These are phyloP conservation scores for Polyplosphaeria fusca DNA, from an alignment of 495 filamentous ascomycete species.

Conservation along the genomic window DNA sequence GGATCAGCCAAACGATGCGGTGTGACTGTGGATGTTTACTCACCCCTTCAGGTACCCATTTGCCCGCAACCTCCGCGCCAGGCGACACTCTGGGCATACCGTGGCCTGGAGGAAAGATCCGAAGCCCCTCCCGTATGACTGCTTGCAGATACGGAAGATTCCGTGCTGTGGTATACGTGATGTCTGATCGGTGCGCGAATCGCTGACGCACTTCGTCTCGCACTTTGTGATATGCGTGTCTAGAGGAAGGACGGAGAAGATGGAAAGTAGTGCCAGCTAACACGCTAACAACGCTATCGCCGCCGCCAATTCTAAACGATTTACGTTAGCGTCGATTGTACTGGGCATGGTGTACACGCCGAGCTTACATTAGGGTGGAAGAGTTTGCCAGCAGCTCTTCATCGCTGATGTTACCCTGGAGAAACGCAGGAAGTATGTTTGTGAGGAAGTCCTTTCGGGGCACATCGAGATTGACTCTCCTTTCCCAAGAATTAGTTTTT, in stretches of 20 bases:
- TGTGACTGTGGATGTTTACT: too few relatives aligned
- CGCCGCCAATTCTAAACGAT: slow-evolving; percentile 28
- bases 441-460: slow-evolving; percentile 7
- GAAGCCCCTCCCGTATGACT: slow-evolving; percentile 32
- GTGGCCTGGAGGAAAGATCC: slow-evolving; percentile 38
- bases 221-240: not conserved
- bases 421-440: not conserved
- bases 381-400: slow-evolving; percentile 15
- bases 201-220: not conserved
- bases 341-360: not conserved
- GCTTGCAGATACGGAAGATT: slow-evolving; percentile 34
- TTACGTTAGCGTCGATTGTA: slow-evolving; percentile 1
- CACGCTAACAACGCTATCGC: slow-evolving; percentile 33
- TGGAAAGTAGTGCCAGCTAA: slow-evolving; percentile 28
- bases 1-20: too few relatives aligned
- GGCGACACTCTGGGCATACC: too few relatives aligned
- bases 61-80: too few relatives aligned
- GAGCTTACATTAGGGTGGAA: slow-evolving; percentile 15
- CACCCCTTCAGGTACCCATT: too few relatives aligned
- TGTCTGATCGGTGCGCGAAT: slow-evolving; percentile 4
- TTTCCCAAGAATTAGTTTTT: not conserved
- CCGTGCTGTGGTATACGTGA: slow-evolving; percentile 12
- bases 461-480: not conserved
- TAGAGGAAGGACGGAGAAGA: not conserved
- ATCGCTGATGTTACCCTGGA: not conserved